phyloP scores from a whole-genome alignment of 352 stramenopile species.

The Peronosclerospora sorghi region DNA sequence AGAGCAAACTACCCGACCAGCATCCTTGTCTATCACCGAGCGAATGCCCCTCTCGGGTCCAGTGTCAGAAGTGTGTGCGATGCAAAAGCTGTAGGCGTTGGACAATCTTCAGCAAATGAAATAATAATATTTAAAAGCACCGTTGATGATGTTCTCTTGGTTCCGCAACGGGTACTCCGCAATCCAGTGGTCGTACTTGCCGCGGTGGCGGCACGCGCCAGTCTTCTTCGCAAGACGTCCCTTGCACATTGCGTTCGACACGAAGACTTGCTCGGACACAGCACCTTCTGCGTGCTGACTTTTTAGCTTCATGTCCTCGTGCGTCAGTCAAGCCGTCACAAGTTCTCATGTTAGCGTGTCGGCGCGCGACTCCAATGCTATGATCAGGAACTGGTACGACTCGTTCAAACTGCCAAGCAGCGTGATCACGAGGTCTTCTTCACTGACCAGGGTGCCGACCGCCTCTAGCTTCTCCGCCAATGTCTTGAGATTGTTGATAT shows the following conservation, averaged over 20 bases:
- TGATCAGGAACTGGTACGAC: too few species aligned
- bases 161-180: background rate
- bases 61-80: constrained; percentile 26
- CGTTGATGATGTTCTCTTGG: constrained; percentile 1
- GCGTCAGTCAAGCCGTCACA: background rate
- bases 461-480: too few species aligned
- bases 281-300: background rate
- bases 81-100: constrained; percentile 21
- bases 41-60: constrained; percentile 23
- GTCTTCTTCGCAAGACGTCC: too few species aligned
- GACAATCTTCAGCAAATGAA: constrained; percentile 3
- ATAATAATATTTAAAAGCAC: constrained; percentile 25
- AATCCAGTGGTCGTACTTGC: background rate
- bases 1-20: constrained; percentile 19
- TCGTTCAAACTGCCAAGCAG: too few species aligned
- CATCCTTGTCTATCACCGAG: constrained; percentile 28
- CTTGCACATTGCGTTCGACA: too few species aligned
- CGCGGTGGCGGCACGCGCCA: too few species aligned
- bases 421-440: too few species aligned
- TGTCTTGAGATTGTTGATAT: too few species aligned
- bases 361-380: too few species aligned
- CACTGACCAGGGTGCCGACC: background rate
- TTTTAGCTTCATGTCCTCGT: background rate
- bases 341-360: background rate
- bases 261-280: too few species aligned